Base-by-base conservation (phyloP, 139 green algal genomes). In the Coelastrella sp. region DNA sequence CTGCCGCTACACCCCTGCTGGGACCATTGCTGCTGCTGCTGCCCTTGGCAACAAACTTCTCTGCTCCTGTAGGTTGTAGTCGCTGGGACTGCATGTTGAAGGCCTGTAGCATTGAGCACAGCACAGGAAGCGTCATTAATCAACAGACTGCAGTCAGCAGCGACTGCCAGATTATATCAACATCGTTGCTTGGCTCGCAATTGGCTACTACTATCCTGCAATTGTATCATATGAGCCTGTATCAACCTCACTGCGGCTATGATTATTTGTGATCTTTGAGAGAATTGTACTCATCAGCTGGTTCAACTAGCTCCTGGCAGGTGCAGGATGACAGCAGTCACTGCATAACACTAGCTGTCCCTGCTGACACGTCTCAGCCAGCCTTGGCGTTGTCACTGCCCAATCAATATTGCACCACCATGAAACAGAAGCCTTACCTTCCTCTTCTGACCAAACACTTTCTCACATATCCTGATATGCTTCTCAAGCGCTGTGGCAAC, bases 371-470 rank as follows among this genome's bases (percentile, higher is more conserved):
- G 3, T 49, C 1, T 49, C 35, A 1, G 35, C 35, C 1, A 49
- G 35, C 3, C 35, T n/a, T n/a, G n/a, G n/a, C n/a, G 3, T 49
- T 49, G 35, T 49, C 1, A 49, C 1, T 49, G 35, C 35, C 35
- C 35, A 49, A 49, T 49, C 35, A 3, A 49, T 49, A 49, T 49
- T 49, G 35, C 35, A 49, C 35, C 35, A 49, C 1, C 35, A 49
- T 49, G 35, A 49, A 49, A 49, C 35, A 49, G 35, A 49, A 49
- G 35, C 8, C 80, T 78, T 15, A 86, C 88, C 78, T 79, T 86
- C 9, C 81, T 57, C 81, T 88, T 88, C 10, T 79, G 70, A 19
- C 88, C 61, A 65, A 91, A 91, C 8, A 91, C 88, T 59, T 88
- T 91, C 6, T 74, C 66, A 65, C 88, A 91, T 19, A 91, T 81